These are phyloP conservation scores for Dissophora ornata DNA, from an alignment of 192 early-diverging fungal species.

Conservation along the genomic window DNA sequence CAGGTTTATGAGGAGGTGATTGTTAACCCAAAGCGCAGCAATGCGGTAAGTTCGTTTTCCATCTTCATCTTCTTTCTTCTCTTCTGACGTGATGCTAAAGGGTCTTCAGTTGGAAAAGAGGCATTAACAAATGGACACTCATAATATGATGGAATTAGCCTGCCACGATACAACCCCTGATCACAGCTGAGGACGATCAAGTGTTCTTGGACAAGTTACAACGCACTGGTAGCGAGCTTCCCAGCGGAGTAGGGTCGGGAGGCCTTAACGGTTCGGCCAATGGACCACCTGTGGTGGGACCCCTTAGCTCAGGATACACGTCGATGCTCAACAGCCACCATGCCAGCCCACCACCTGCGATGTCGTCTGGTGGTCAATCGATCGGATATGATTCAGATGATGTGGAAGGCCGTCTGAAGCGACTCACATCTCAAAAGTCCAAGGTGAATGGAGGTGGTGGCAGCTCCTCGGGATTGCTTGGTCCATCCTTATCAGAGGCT, in stretches of 20 bases:
- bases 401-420: slow-evolving; percentile 31
- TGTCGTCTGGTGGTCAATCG: background rate
- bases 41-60: slow-evolving; percentile 31
- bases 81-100: background rate
- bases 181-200: slow-evolving; percentile 89
- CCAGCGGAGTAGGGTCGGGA: slow-evolving; percentile 38
- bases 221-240: slow-evolving; percentile 58
- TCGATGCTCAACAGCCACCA: slow-evolving; percentile 51
- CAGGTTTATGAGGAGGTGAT: slow-evolving; percentile 72
- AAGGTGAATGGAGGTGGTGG: slow-evolving; percentile 27
- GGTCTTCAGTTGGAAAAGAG: too few species aligned
- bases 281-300: slow-evolving; percentile 64
- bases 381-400: slow-evolving; percentile 34
- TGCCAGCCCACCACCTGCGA: slow-evolving; percentile 41
- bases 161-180: slow-evolving; percentile 67
- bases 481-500: slow-evolving; percentile 28
- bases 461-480: slow-evolving; percentile 20
- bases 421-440: slow-evolving; percentile 23
- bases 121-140: too few species aligned
- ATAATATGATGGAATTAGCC: slow-evolving; percentile 63
- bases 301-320: slow-evolving; percentile 55
- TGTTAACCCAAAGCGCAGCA: slow-evolving; percentile 36
- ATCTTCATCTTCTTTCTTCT: too few species aligned
- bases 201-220: slow-evolving; percentile 81
- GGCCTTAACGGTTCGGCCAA: slow-evolving; percentile 13